Evolutionary conservation across 371 early-diverging fungal species (phyloP), one percentile per base, ranked within the genome.

Genomic region (Lichtheimia corymbifera): DNA sequence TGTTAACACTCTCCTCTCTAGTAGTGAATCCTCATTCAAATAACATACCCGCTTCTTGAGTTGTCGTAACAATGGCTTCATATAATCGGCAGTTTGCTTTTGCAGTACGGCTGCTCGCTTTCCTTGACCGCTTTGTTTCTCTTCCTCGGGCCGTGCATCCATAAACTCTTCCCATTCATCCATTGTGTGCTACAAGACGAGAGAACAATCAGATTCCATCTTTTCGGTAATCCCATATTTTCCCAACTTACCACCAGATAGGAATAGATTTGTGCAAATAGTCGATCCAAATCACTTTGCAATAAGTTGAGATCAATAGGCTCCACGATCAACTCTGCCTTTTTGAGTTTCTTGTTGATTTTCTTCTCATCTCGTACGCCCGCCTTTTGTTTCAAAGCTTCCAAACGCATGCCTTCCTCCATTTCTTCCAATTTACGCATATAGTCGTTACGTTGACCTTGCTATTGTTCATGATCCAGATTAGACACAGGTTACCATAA

Each of bases 381-480:
- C 7, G 74, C 80, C 64, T 83, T 84, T 25, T 85, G 81, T 30
- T 83, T 83, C 41, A 95, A 68, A 5, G 85, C 85, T 52, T 92
- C 94, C 30, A 92, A 62, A 63, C 88, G 88, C 67, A 94, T 80
- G 42, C 90, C 91, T 4, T 87, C 85, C 53, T 96, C 97, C 60
- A 93, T 91, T 44, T 88, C 90, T 67, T 92, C 94, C 70, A 97
- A 53, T 18, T 88, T 86, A 40, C 84, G 82, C 76, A 88, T 88
- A 72, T 92, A 97, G 69, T 97, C 96, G 75, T 96, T 95, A 25
- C 90, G 88, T 76, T 94, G 95, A 50, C 97, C 96, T 57, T 64
- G 77, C 62, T 56, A 17, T n/a, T 35, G 35, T 35, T 28, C 5
- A 28, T 28, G 7, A 35, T 9, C 1, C 35, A 35, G 9, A 9